A percentile compares a stretch with the other conserved stretches of the same genome.
Evolutionary conservation across 1,139 yeast species (phyloP).

Genomic region (Pichia sp.): DNA sequence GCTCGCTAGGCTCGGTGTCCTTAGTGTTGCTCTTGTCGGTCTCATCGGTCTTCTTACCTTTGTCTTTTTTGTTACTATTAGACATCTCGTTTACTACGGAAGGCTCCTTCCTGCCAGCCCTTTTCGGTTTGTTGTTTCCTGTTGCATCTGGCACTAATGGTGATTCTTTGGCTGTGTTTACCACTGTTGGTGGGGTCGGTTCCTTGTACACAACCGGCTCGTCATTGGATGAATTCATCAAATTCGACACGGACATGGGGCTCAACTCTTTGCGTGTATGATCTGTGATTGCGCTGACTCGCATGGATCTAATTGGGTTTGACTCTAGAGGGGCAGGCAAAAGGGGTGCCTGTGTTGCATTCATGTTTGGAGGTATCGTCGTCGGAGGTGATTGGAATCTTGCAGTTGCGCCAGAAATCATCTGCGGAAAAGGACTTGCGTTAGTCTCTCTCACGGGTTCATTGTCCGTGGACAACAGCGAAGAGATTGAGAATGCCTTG

Average conservation of each 20-base stretch:
- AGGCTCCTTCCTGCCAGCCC: not conserved
- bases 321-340: not conserved
- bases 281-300: not conserved
- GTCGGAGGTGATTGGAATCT: not conserved
- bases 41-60: not conserved
- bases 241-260: conserved; percentile 11
- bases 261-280: not conserved
- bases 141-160: not conserved
- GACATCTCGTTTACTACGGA: not conserved
- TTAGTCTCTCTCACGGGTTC: not conserved
- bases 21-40: not conserved
- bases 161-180: not conserved
- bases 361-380: not conserved
- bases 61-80: not conserved
- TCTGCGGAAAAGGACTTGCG: not conserved
- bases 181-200: not conserved
- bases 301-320: not conserved
- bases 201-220: not conserved
- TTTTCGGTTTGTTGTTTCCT: not conserved
- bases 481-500: conserved; percentile 5
- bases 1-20: not conserved
- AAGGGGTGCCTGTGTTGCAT: not conserved
- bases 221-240: conserved; percentile 6
- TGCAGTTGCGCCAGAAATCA: not conserved
- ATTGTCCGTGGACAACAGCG: conserved; percentile 2